These are phyloP conservation scores for Glaciozyma antarctica DNA, from an alignment of 768 basidiomycete genomes.

Conservation along the genomic window DNA sequence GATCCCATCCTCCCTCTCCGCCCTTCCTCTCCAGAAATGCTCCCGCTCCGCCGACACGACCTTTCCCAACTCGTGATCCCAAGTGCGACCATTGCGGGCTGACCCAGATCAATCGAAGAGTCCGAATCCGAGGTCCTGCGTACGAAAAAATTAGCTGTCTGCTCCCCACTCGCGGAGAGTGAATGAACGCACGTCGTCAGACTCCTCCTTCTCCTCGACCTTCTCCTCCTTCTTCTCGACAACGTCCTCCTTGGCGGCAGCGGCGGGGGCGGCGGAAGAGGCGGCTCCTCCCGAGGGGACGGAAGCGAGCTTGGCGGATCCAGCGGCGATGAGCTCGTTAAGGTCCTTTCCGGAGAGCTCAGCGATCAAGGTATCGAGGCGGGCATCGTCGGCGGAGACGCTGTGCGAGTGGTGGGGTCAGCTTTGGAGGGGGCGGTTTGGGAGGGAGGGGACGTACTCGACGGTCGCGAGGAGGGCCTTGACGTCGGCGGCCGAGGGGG, in stretches of 20 bases:
- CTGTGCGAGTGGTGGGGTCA: conserved; percentile 35
- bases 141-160: not conserved
- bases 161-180: not conserved
- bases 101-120: conserved; percentile 29
- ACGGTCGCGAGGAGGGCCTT: conserved; percentile 75
- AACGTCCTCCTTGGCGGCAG: conserved; percentile 57
- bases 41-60: too few species aligned
- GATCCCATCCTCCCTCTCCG: too few species aligned
- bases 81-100: too few species aligned
- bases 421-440: not conserved
- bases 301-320: conserved; percentile 85
- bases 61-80: too few species aligned
- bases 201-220: conserved; percentile 34
- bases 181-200: conserved; percentile 30
- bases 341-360: conserved; percentile 87
- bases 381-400: conserved; percentile 74
- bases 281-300: conserved; percentile 84
- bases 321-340: conserved; percentile 83
- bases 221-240: conserved; percentile 76
- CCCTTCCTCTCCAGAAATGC: too few species aligned
- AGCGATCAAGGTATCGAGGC: conserved; percentile 69
- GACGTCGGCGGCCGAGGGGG: conserved; percentile 75
- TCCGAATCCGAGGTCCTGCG: conserved; percentile 35
- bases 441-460: conserved; percentile 39
- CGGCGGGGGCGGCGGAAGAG: conserved; percentile 46